Conservation (phyloP, 371 early-diverging fungal species). For the Apophysomyces elegans region DNA sequence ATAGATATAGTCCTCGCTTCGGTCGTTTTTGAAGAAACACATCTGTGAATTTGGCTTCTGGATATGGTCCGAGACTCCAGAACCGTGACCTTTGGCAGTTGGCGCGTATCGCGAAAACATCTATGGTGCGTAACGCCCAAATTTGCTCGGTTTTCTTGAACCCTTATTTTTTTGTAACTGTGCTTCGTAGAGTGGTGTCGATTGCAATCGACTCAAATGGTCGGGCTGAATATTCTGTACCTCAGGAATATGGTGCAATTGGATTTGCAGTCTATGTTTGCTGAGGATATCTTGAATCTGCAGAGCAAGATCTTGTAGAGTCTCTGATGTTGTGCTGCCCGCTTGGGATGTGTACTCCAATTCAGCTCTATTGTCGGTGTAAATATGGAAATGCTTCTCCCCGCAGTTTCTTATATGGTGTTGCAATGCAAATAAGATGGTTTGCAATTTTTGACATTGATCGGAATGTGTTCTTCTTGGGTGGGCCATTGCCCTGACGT, state of each 20-base stretch:
- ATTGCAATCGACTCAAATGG: constrained; percentile 13
- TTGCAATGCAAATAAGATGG: constrained; percentile 21
- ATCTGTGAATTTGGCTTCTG: constrained; percentile 29
- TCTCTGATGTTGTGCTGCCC: constrained; percentile 23
- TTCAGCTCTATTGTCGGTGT: constrained; percentile 28
- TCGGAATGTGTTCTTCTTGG: constrained; percentile 17
- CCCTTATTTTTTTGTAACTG: not conserved
- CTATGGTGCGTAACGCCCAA: constrained; percentile 22
- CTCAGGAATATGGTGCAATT: constrained; percentile 27
- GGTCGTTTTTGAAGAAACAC: constrained; percentile 33
- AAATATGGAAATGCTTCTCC: constrained; percentile 21
- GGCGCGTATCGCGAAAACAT: constrained; percentile 35
- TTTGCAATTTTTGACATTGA: constrained; percentile 30
- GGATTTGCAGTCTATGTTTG: constrained; percentile 13
- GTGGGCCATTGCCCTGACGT: constrained; percentile 26
- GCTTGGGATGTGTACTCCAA: constrained; percentile 26
- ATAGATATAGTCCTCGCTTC: constrained; percentile 20
- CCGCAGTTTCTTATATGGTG: constrained; percentile 14
- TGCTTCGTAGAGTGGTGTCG: constrained; percentile 20
- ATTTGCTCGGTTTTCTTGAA: constrained; percentile 14
- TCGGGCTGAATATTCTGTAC: constrained; percentile 24
- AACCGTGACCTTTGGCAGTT: constrained; percentile 20
- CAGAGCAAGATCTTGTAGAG: constrained; percentile 23
- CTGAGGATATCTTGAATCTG: constrained; percentile 23
- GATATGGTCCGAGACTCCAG: constrained; percentile 32